Evolutionary conservation across 163 green algal species (phyloP), one percentile per base, ranked within the genome.

Genomic region (Scenedesmus sp.): DNA sequence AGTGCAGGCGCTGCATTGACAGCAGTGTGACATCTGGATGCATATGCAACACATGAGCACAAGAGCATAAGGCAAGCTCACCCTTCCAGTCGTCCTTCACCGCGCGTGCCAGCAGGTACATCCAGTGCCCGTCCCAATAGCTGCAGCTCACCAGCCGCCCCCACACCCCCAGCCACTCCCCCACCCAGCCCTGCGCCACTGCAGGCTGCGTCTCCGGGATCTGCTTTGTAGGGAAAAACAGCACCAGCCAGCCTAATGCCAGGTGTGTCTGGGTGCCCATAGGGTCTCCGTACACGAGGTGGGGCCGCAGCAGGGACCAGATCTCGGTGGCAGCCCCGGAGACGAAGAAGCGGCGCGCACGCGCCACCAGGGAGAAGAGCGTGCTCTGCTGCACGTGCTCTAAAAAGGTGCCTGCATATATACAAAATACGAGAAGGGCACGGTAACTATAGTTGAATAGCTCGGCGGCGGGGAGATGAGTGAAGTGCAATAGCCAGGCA

Each of bases 81-180:
- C 95, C 95, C 66, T 94, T 91, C 79, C 93, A 94, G 93, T 98
- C 97, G 82, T 98, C 95, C 92, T 97, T 98, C n/a, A 94, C 96
- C 62, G 96, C 92, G 12, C 97, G 93, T 2, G 93, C 92, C 57
- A 99, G 92, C 10, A 99, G 89, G 62, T 88, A 86, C 88, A 96
- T 90, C 96, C 95, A 99, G 8, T 94, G 92, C 4, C 74, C 56
- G 70, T 96, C 91, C 96, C 96, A 97, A 92, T 94, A 97, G 55
- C 84, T 87, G 94, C 92, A 97, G 93, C 96, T 92, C 13, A 90
- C 85, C 87, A 97, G 84, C 56, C 85, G 88, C 2, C 86, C 88
- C 95, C 94, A 97, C 77, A 97, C 77, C 1, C 59, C 54, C 73
- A 97, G 67, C 96, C 96, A 97, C 55, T 96, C 94, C 10, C 64